These are phyloP conservation scores for Exophiala xenobiotica DNA, from an alignment of 2,329 filamentous ascomycete genomes.

Conservation along the genomic window DNA sequence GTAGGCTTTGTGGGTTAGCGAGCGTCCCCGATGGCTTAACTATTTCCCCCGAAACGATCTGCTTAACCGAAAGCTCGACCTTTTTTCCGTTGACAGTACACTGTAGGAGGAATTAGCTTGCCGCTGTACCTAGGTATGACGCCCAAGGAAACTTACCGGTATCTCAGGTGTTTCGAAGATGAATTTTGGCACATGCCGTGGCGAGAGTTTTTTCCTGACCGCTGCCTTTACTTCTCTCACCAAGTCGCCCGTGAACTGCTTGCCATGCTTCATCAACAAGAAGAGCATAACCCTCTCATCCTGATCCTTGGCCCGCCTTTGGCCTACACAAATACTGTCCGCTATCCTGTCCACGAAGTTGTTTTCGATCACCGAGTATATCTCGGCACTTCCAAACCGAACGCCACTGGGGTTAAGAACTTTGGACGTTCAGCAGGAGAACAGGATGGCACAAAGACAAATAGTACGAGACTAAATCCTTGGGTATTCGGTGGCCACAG, in stretches of 20 bases:
- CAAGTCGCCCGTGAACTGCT: conserved; percentile 54
- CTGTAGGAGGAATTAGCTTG: conserved; percentile 57
- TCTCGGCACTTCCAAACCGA: conserved; percentile 87
- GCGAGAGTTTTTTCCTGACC: conserved; percentile 65
- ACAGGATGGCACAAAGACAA: too few relatives aligned
- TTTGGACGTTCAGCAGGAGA: conserved; percentile 23
- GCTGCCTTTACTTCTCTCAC: conserved; percentile 60
- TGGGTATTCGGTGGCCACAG: too few relatives aligned
- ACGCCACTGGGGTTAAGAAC: conserved; percentile 75
- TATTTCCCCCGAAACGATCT: conserved; percentile 72
- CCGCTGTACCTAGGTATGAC: too few relatives aligned
- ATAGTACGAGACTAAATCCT: too few relatives aligned
- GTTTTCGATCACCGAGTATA: conserved; percentile 67
- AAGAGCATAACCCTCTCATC: conserved; percentile 62
- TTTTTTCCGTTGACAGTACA: conserved; percentile 83
- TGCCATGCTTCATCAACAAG: conserved; percentile 58
- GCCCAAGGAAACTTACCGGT: conserved; percentile 51
- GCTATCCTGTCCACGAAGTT: conserved; percentile 3
- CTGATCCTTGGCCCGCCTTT: conserved; percentile 56
- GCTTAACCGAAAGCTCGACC: conserved; percentile 79
- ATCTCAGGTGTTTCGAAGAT: conserved; percentile 79
- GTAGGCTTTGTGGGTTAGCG: conserved; percentile 70
- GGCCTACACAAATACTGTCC: conserved; percentile 2
- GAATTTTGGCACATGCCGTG: conserved; percentile 72
- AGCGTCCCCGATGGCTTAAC: conserved; percentile 75